phyloP scores from a whole-genome alignment of 495 filamentous ascomycete species.

The Talaromyces ruber region DNA sequence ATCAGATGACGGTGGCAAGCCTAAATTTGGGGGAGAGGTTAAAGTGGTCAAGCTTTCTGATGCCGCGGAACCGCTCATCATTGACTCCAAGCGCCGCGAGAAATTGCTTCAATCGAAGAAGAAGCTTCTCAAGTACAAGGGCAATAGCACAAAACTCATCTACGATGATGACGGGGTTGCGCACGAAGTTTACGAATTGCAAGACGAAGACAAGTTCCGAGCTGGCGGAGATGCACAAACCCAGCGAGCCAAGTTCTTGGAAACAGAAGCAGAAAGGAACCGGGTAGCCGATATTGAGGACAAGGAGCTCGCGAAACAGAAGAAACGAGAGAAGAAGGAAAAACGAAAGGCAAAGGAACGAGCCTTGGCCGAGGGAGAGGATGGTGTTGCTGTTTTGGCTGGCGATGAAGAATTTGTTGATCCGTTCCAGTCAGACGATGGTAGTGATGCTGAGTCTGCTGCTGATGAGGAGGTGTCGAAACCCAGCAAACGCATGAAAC shows the following conservation, averaged over 20 bases:
- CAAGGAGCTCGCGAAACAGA: conserved; percentile 69
- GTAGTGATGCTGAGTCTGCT: conserved; percentile 32
- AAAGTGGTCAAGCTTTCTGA: conserved; percentile 36
- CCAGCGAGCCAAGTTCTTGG: conserved; percentile 70
- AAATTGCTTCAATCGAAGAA: conserved; percentile 93
- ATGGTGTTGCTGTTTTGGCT: conserved; percentile 35
- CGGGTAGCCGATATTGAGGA: conserved; percentile 70
- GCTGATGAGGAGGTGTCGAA: conserved; percentile 23
- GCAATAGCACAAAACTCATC: conserved; percentile 71
- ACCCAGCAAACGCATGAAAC: conserved; percentile 27
- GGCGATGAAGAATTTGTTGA: conserved; percentile 30
- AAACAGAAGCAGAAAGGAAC: conserved; percentile 63
- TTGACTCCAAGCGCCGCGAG: conserved; percentile 89
- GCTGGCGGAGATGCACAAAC: conserved; percentile 61
- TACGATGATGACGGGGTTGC: conserved; percentile 89
- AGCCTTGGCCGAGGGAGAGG: conserved; percentile 33
- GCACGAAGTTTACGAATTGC: conserved; percentile 79
- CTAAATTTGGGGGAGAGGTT: conserved; percentile 7
- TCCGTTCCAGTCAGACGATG: conserved; percentile 31
- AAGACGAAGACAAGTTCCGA: conserved; percentile 71
- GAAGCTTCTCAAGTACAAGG: conserved; percentile 80
- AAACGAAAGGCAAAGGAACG: conserved; percentile 73
- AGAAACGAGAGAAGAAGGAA: conserved; percentile 78
- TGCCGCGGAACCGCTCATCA: conserved; percentile 58
- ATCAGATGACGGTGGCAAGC: not conserved